Conservation (phyloP, 495 filamentous ascomycete species). For the Aspergillus ellipticus region DNA sequence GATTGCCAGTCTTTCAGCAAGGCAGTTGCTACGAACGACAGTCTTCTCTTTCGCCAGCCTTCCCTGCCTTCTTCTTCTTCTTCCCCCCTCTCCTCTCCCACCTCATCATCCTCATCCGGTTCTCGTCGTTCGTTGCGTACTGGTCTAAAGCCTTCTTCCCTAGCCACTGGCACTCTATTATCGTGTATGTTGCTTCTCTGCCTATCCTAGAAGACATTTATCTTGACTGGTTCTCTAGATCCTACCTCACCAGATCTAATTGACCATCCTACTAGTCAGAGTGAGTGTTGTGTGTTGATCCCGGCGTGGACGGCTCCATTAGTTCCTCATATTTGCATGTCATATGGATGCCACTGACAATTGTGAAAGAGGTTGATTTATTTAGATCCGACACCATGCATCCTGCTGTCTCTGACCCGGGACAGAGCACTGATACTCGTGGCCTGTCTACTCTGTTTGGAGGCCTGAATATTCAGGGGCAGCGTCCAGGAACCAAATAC, state of each 20-base stretch:
- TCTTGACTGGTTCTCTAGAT: neutral
- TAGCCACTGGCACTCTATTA: constrained; percentile 6
- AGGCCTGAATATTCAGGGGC: constrained; percentile 25
- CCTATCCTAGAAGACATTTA: neutral
- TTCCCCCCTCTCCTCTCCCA: constrained; percentile 7
- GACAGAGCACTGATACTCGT: constrained; percentile 18
- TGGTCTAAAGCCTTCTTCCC: neutral
- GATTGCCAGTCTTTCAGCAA: neutral
- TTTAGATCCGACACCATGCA: constrained; percentile 29
- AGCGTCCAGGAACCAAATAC: constrained; percentile 25
- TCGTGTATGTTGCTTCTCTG: neutral
- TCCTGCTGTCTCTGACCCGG: constrained; percentile 32
- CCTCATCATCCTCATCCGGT: constrained; percentile 11
- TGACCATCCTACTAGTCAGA: neutral
- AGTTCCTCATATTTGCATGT: neutral
- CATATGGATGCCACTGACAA: neutral
- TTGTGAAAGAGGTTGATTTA: constrained; percentile 5
- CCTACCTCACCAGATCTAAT: neutral
- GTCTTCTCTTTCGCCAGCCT: neutral
- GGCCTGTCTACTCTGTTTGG: constrained; percentile 21
- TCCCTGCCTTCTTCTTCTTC: neutral
- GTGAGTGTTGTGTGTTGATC: neutral
- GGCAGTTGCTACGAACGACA: neutral
- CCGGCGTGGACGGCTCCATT: too few species aligned
- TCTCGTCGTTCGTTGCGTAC: constrained; percentile 14